Conservation (phyloP, 306 rosid species). For the Vicia sativa region DNA sequence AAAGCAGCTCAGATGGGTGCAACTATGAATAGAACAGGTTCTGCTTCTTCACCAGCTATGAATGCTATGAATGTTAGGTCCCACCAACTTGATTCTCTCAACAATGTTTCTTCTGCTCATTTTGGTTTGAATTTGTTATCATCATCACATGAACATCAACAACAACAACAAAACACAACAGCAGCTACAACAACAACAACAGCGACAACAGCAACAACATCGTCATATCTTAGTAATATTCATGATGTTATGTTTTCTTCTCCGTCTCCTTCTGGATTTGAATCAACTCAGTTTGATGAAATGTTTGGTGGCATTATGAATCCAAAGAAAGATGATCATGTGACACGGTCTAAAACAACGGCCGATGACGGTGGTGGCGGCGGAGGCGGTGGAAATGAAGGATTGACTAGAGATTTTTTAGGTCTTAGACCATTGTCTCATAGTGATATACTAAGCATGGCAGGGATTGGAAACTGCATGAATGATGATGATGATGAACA, state of each 20-base stretch:
- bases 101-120: background rate
- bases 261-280: conserved; percentile 46
- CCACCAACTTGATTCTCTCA: conserved; percentile 44
- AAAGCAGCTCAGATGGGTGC: conserved; percentile 98
- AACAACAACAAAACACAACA: background rate
- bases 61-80: conserved; percentile 42
- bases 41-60: conserved; percentile 43
- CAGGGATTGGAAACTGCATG: conserved; percentile 70
- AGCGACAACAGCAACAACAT: background rate
- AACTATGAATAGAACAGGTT: conserved; percentile 44
- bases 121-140: conserved; percentile 45
- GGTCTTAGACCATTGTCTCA: conserved; percentile 79
- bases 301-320: conserved; percentile 55
- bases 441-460: conserved; percentile 67
- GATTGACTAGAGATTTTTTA: conserved; percentile 87
- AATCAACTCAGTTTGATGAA: conserved; percentile 52
- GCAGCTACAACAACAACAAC: background rate
- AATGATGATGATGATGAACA: conserved; percentile 54
- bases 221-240: conserved; percentile 35
- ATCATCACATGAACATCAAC: conserved; percentile 41
- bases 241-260: conserved; percentile 59
- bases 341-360: conserved; percentile 1
- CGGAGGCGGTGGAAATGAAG: conserved; percentile 55
- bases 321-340: conserved; percentile 33
- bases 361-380: background rate